Base-by-base conservation (phyloP, 2,329 filamentous ascomycete genomes). In the Claviceps arundinis region DNA sequence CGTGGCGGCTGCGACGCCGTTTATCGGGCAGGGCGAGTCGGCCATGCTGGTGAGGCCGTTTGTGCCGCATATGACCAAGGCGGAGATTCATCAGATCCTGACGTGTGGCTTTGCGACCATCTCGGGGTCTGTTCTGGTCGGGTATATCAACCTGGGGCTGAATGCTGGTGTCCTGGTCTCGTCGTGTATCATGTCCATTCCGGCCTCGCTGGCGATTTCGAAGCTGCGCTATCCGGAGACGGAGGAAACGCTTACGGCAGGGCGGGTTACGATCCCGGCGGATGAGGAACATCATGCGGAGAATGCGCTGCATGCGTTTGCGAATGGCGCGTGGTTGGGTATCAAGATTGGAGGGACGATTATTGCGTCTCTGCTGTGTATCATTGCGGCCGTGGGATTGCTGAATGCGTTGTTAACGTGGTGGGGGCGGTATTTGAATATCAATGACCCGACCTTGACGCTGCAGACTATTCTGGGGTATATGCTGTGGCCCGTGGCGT, bases 121-220 rank as follows among this genome's bases (percentile, higher is more conserved):
- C 60, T 87, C 89, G 13, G 90, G 90, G 55, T 89, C 84, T 61
- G 87, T 94, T 13, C 73, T 96, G 40, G 84, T 93, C 30, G 87
- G 86, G 14, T 96, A 95, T 68, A 90, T 95, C 56, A 73, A 75
- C 30, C 81, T 95, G 61, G 89, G 89, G 42, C 75, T 95, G 52
- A 93, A 89, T 66, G 75, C 87, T 1, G 85, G 94, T 65, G 89
- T 87, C 3, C 75, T 96, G 47, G 85, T 95, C 30, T 95, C 88
- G 2, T 90, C 87, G 7, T 95, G 89, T 64, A 89, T 95, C 66
- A 96, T 96, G 90, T 90, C 85, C 60, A 95, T 95, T 57, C 90
- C 90, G 0, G 89, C 89, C 1, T 94, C 89, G 3, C 76, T 96
- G 14, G 89, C 89, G 49, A 83, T 93, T 55, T 91, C 86, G 57